Base-by-base conservation (phyloP, 179 eudicot genomes). In the Drosera spatulata region DNA sequence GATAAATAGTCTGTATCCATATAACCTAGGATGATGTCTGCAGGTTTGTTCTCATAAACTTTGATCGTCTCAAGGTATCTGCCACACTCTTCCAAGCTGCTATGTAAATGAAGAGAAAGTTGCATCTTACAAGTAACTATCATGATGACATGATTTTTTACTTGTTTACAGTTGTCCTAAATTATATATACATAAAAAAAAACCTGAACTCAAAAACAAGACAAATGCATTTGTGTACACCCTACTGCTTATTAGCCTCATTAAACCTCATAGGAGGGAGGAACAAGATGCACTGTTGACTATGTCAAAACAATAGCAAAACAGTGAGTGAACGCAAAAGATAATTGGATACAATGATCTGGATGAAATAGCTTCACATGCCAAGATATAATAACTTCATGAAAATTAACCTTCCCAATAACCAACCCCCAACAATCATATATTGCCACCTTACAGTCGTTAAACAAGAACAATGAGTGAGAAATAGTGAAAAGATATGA, bases 61-160 rank as follows among this genome's bases (percentile, higher is more conserved):
- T 91, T 91, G 42, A 91, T 72, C 0, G 96, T 91, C 76, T 91
- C 96, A 79, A 88, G 66, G 80, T 91, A 91, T 45, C 97, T 83
- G 50, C 88, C 97, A 77, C 97, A 91, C 73, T 91, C 97, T 74
- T 91, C 97, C 91, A 91, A 79, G 75, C 97, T 91, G 69, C 53
- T 63, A 71, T 40, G 2, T 42, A 56, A 22, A 4, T 7, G n/a
- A 13, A 54, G 58, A 8, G 49, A 53, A 58, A n/a, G n/a, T n/a
- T n/a, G n/a, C n/a, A n/a, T n/a, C n/a, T n/a, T n/a, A n/a, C n/a
- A n/a, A n/a, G n/a, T n/a, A n/a, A n/a, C n/a, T n/a, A n/a, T n/a
- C n/a, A n/a, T n/a, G n/a, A n/a, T n/a, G n/a, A n/a, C n/a, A n/a
- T n/a, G n/a, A n/a, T n/a, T n/a, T n/a, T n/a, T n/a, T n/a, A n/a